A percentile compares a stretch with the other conserved stretches of the same genome.
Conservation (phyloP, 2,329 filamentous ascomycete species). For the Penicillium corylophilum region DNA sequence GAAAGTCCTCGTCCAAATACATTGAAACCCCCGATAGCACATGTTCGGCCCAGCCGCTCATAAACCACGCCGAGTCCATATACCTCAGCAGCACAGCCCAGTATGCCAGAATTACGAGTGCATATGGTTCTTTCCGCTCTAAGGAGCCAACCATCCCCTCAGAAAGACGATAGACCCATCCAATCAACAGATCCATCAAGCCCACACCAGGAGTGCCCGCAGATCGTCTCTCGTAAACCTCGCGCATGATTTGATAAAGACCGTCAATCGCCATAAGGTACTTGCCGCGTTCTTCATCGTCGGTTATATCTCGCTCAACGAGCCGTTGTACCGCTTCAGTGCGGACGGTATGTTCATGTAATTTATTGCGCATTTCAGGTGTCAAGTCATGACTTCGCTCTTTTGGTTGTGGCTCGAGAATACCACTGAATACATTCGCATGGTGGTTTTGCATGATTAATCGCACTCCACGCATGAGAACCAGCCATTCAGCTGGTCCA, state of each 20-base stretch:
- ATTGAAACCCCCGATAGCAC: conserved; percentile 28
- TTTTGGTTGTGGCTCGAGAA: conserved; percentile 15
- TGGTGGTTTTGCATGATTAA: conserved; percentile 21
- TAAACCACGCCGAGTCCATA: conserved; percentile 35
- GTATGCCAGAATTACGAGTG: conserved; percentile 29
- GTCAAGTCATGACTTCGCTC: conserved; percentile 1
- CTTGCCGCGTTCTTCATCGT: background rate
- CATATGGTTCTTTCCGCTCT: conserved; percentile 27
- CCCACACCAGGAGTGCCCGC: conserved; percentile 7
- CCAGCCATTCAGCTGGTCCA: conserved; percentile 32
- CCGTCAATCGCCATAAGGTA: conserved; percentile 13
- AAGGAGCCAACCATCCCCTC: conserved; percentile 22
- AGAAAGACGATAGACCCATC: conserved; percentile 32
- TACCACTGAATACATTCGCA: conserved; percentile 26
- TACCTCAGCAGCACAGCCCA: conserved; percentile 34
- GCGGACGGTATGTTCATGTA: conserved; percentile 14
- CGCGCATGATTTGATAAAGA: conserved; percentile 15
- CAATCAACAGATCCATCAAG: conserved; percentile 28
- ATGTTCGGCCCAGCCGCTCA: conserved; percentile 35
- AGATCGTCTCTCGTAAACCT: conserved; percentile 18
- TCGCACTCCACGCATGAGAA: conserved; percentile 33
- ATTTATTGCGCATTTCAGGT: conserved; percentile 14
- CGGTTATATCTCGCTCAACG: conserved; percentile 6
- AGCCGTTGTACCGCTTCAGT: conserved; percentile 13
- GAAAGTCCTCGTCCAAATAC: conserved; percentile 18